phyloP scores from a whole-genome alignment of 2,329 filamentous ascomycete genomes.

The Fusarium tjaetaba region DNA sequence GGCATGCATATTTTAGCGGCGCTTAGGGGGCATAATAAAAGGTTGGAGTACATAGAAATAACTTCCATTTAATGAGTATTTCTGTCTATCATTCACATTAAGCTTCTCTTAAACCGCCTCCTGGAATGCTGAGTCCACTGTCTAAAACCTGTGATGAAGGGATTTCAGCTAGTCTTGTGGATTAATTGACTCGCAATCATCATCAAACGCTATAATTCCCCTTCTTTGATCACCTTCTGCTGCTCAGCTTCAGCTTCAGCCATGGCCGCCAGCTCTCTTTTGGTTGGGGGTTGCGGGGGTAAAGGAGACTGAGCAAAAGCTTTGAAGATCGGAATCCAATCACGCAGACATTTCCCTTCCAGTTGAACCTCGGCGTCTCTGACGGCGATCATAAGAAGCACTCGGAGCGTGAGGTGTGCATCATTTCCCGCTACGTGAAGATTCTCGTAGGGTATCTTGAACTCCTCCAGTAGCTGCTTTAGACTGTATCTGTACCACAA shows the following conservation, averaged over 20 bases:
- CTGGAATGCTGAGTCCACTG: no score
- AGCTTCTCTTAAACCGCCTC: no score
- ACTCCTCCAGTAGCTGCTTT: background rate
- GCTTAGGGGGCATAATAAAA: background rate
- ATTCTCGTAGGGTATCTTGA: rapidly evolving
- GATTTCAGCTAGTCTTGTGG: background rate
- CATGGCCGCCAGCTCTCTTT: background rate
- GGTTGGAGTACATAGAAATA: background rate
- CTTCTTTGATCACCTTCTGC: background rate
- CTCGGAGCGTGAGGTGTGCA: constrained; percentile 38
- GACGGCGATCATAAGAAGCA: constrained; percentile 3
- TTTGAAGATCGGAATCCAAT: constrained; percentile 3
- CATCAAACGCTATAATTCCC: background rate
- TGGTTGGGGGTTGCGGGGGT: background rate
- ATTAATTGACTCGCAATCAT: background rate
- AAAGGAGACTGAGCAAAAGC: background rate
- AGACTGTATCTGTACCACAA: background rate
- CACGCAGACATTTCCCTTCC: background rate
- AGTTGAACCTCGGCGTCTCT: background rate
- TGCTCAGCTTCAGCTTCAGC: background rate
- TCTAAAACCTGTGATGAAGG: no score
- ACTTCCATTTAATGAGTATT: background rate
- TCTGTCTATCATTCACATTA: background rate
- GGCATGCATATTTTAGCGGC: background rate
- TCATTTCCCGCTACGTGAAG: constrained; percentile 43